Evolutionary conservation across 352 stramenopile genomes (phyloP).

Genomic region (Globisporangium cederbergense): DNA sequence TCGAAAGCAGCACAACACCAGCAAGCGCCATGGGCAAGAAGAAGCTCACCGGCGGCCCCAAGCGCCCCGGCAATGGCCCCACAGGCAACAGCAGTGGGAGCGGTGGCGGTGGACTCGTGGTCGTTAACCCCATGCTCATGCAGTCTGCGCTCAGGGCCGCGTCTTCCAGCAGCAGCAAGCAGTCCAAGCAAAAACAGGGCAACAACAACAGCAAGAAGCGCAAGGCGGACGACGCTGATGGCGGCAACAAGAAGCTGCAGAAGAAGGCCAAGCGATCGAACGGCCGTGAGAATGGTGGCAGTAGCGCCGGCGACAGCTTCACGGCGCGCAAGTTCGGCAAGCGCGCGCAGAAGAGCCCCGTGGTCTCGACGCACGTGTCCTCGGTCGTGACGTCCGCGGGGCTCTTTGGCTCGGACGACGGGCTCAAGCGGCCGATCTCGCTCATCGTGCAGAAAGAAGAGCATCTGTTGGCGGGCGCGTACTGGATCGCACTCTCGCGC

Average conservation of each 20-base stretch:
- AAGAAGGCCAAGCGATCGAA: conserved; percentile 10
- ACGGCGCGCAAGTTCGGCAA: conserved; percentile 6
- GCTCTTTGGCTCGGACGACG: conserved; percentile 9
- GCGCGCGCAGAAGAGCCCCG: conserved; percentile 5
- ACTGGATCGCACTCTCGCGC: conserved; percentile 59
- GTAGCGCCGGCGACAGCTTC: neutral
- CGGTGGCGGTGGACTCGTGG: conserved; percentile 6
- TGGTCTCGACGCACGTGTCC: conserved; percentile 12
- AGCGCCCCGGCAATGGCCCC: conserved; percentile 1
- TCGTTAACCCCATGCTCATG: conserved; percentile 21
- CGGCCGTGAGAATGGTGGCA: neutral
- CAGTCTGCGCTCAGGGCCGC: conserved; percentile 17
- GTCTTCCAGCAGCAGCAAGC: conserved; percentile 8
- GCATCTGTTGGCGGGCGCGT: conserved; percentile 45
- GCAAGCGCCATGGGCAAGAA: conserved; percentile 13
- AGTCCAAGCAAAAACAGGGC: neutral
- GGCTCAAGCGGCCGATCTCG: conserved; percentile 10
- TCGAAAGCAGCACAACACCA: neutral
- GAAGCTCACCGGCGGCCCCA: neutral
- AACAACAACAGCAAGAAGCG: conserved; percentile 19
- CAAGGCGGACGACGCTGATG: conserved; percentile 3
- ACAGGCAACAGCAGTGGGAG: neutral
- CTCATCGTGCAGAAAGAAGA: conserved; percentile 33
- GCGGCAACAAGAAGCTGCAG: conserved; percentile 1
- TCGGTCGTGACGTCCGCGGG: conserved; percentile 13